These are phyloP conservation scores for Silene noctiflora DNA, from an alignment of 179 eudicot species.

Conservation along the genomic window DNA sequence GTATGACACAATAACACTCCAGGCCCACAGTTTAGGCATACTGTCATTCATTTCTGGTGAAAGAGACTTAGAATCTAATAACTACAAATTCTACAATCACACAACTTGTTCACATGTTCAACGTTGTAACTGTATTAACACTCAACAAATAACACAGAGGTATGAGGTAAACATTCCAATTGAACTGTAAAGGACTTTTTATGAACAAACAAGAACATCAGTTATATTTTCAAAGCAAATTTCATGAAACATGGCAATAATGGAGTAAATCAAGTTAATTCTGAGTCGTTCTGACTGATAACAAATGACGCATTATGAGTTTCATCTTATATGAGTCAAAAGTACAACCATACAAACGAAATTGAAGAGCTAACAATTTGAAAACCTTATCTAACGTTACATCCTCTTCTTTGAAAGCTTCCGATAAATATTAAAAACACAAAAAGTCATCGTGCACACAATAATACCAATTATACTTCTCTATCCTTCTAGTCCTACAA, in stretches of 20 bases:
- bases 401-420: not conserved
- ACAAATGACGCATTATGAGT: not conserved
- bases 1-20: not conserved
- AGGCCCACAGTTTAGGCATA: conserved; percentile 13
- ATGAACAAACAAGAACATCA: too few species aligned
- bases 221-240: too few species aligned
- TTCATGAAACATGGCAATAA: too few species aligned
- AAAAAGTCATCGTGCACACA: not conserved
- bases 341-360: not conserved
- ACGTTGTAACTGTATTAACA: not conserved
- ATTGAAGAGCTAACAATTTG: not conserved
- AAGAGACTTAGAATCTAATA: conserved; percentile 11
- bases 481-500: too few species aligned
- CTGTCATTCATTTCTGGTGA: conserved; percentile 2
- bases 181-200: too few species aligned
- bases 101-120: not conserved
- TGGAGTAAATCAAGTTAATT: too few species aligned
- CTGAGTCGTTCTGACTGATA: too few species aligned
- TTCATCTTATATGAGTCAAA: not conserved
- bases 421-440: not conserved
- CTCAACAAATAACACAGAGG: not conserved
- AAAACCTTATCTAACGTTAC: not conserved
- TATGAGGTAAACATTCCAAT: not conserved
- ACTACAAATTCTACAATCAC: not conserved
- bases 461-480: too few species aligned